Percentiles rank a stretch among this genome's conserved stretches.
phyloP scores from a whole-genome alignment of 306 rosid genomes.

The Cercis canadensis region DNA sequence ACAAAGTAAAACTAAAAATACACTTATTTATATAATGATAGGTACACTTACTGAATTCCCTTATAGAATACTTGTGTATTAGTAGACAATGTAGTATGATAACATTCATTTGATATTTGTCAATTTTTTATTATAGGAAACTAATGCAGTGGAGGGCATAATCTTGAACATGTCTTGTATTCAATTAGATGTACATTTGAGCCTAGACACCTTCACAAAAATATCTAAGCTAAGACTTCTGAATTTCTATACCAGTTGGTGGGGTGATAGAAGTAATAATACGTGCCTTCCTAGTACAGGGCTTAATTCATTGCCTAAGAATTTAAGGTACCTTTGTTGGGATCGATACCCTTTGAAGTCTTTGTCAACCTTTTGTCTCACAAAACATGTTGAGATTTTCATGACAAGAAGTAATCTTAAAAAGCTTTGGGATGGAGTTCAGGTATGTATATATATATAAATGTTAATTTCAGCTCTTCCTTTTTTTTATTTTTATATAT shows the following conservation, averaged over 20 bases:
- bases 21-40: too few relatives aligned
- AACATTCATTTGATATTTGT: too few relatives aligned
- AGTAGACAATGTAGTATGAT: too few relatives aligned
- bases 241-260: neutral
- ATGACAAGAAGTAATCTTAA: conserved; percentile 6
- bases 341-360: neutral
- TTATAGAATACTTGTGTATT: neutral
- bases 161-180: too few relatives aligned
- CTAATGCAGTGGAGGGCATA: too few relatives aligned
- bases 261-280: neutral
- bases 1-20: neutral
- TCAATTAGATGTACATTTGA: neutral
- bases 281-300: neutral
- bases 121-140: too few relatives aligned
- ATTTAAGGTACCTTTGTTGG: conserved; percentile 16
- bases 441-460: too few relatives aligned
- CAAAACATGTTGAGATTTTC: neutral
- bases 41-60: neutral
- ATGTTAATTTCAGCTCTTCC: neutral
- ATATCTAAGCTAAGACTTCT: neutral
- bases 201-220: neutral
- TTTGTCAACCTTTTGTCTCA: neutral
- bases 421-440: conserved; percentile 23
- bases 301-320: neutral
- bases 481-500: neutral